Evolutionary conservation across 2,329 filamentous ascomycete genomes (phyloP), one percentile per base, ranked within the genome.

Genomic region (Sclerotiophoma versabilis): DNA sequence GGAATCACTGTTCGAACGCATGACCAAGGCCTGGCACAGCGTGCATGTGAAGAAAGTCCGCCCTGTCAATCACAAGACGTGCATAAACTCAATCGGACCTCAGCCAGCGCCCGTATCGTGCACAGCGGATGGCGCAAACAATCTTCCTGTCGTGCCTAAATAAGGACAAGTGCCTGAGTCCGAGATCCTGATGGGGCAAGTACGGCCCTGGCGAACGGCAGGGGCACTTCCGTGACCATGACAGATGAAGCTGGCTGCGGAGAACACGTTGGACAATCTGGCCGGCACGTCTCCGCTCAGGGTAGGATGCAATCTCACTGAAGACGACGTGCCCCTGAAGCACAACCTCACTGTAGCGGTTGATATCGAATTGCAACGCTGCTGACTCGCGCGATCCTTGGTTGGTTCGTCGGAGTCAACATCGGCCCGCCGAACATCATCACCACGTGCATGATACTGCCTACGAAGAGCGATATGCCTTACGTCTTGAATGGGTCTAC

Each of bases 1-100:
- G 26, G 45, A 34, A 44, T 15, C 47, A 38, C 20, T 34, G 44
- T 54, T 54, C 51, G 51, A 54, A 49, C 51, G 19, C 51, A 26
- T 39, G 36, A 34, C 29, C 45, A 22, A 44, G 43, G 37, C 42
- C 49, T 41, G 12, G 26, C 22, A 25, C 39, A 44, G 27, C 36
- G 19, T 53, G 44, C 51, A 45, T 38, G 51, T 45, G 39, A 39
- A 34, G 10, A 14, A 39, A 54, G 33, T 41, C 45, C 39, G 51
- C 41, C 51, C 17, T 46, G 34, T 49, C 45, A 25, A 41, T 49
- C 51, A 27, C 46, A 49, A 46, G 29, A 19, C 34, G 5, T 54
- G 38, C 46, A 54, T 30, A 42, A 49, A 30, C 45, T 20, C 39
- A 41, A 41, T 49, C 51, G 34, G 45, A 39, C 39, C n/a, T 20